These are phyloP conservation scores for Colletotrichum echinochloae DNA, from an alignment of 2,329 filamentous ascomycete genomes.

Conservation along the genomic window DNA sequence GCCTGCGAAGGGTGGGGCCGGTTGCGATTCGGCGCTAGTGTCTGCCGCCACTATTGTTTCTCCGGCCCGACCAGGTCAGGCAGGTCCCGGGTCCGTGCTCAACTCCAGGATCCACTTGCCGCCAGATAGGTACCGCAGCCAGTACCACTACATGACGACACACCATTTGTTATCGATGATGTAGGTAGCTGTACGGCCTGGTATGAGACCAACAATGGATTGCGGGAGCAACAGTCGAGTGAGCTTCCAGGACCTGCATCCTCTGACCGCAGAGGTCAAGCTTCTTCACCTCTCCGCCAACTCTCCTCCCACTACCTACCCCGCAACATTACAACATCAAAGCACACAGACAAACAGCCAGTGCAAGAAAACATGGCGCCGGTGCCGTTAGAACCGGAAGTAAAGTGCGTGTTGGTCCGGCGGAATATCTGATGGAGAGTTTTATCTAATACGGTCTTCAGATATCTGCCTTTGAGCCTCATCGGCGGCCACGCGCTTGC, in stretches of 20 bases:
- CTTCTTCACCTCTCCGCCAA: neutral
- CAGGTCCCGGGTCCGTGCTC: constrained; percentile 14
- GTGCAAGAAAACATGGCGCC: constrained; percentile 43
- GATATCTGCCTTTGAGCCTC: constrained; percentile 38
- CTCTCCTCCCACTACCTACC: neutral
- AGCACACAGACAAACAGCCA: neutral
- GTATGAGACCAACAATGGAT: constrained; percentile 8
- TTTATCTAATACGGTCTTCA: constrained; percentile 38
- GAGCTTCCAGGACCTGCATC: constrained; percentile 32
- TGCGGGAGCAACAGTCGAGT: constrained; percentile 11
- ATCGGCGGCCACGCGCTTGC: constrained; percentile 42
- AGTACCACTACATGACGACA: constrained; percentile 26
- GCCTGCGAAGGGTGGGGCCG: constrained; percentile 24
- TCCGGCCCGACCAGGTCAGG: constrained; percentile 22
- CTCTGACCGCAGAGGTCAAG: neutral
- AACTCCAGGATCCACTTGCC: neutral
- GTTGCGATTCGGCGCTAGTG: constrained; percentile 13
- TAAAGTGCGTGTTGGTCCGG: constrained; percentile 41
- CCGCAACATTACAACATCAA: neutral
- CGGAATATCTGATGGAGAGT: neutral
- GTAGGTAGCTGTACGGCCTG: constrained; percentile 28
- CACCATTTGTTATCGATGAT: neutral
- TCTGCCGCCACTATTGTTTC: constrained; percentile 27
- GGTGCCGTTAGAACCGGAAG: constrained; percentile 43
- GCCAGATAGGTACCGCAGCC: constrained; percentile 1